Conservation (phyloP, 306 rosid species). For the Castanea crenata region DNA sequence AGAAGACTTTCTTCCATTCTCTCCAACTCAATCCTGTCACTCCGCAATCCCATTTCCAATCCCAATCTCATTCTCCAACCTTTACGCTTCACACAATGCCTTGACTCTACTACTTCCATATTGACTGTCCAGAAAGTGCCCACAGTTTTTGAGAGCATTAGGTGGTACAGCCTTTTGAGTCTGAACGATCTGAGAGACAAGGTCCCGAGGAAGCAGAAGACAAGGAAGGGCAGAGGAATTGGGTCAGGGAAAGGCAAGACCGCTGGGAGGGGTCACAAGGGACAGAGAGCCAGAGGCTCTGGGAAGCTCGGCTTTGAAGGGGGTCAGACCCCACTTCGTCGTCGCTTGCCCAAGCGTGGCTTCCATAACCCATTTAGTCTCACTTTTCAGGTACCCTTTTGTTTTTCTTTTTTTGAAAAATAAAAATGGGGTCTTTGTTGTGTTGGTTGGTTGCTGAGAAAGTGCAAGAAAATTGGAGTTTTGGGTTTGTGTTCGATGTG, state of each 20-base stretch:
- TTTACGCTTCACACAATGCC: constrained; percentile 10
- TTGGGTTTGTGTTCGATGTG: neutral
- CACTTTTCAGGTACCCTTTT: constrained; percentile 71
- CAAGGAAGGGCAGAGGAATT: constrained; percentile 94
- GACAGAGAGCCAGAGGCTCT: constrained; percentile 85
- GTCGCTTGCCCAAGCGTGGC: constrained; percentile 89
- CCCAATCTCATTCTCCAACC: constrained; percentile 1
- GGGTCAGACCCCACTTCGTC: constrained; percentile 93
- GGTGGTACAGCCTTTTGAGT: constrained; percentile 84
- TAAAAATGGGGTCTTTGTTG: neutral
- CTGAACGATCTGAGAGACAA: constrained; percentile 83
- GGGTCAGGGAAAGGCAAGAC: constrained; percentile 99
- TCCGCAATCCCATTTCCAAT: neutral
- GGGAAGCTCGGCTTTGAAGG: constrained; percentile 95
- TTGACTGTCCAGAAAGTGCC: neutral
- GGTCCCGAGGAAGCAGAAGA: constrained; percentile 86
- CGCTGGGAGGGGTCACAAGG: constrained; percentile 98
- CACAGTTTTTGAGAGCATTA: constrained; percentile 34
- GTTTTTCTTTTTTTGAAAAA: neutral
- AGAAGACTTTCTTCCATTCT: constrained; percentile 33
- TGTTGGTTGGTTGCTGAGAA: constrained; percentile 4
- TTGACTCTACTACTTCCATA: neutral
- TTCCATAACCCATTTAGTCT: constrained; percentile 87
- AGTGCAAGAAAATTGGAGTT: neutral
- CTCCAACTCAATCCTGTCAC: constrained; percentile 24